Evolutionary conservation across 345 rosid genomes (phyloP), one percentile per base, ranked within the genome.

Genomic region (Gossypium arboreum): DNA sequence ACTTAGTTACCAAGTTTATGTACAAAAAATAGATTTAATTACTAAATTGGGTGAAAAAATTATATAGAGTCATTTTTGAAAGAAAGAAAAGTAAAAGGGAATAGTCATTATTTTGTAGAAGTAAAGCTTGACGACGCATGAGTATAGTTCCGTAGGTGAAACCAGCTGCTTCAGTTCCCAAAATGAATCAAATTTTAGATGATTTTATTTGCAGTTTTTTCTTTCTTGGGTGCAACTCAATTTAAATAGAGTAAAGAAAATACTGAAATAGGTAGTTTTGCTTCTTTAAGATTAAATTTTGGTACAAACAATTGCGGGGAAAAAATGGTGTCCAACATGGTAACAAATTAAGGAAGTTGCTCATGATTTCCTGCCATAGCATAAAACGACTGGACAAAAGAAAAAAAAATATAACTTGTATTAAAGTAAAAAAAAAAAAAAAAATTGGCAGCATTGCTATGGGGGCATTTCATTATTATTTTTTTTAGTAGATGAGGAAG

Each of bases 161-260:
- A 68, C 72, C 52, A 7, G 71, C 39, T 45, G 39, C 6, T 20
- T 22, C 17, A 67, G 39, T 9, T 43, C 51, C 55, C 55, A 45
- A 48, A 50, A 48, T 68, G 24, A 68, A 68, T 68, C 57, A 24
- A 68, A 47, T 24, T 48, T 24, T 48, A 7, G 45, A 67, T 67
- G 20, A 48, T 68, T 68, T 68, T 48, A 47, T 8, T 24, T 25
- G 20, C 27, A 64, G 16, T n/a, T 41, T 62, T 64, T 4, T 63
- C 17, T 2, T 10, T n/a, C 50, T n/a, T 41, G 22, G 57, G 43
- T 25, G 13, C 57, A 68, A 68, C 57, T 68, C 52, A 13, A 47
- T 12, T 68, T 48, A 15, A 7, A 66, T 20, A 5, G 24, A 12
- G 72, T 10, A 24, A 68, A 15, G 9, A 34, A 34, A 34, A 5